Percentiles rank a stretch among this genome's conserved stretches.
These are phyloP conservation scores for Penicillium sp. DNA, from an alignment of 2,329 filamentous ascomycete species.

Conservation along the genomic window DNA sequence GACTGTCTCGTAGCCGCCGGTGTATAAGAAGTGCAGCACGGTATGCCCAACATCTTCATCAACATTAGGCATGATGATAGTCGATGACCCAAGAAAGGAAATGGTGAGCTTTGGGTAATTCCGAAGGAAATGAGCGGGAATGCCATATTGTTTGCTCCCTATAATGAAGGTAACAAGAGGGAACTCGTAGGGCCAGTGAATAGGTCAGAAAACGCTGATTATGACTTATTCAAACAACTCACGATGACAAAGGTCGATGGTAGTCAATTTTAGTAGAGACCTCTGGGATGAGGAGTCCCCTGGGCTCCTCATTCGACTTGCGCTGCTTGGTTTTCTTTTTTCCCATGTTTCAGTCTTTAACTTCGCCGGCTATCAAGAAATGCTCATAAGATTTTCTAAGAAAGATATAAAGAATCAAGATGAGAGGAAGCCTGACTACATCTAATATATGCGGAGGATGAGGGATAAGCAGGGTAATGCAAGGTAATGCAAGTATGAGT, in stretches of 20 bases:
- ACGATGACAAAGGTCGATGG: constrained; percentile 13
- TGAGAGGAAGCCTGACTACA: constrained; percentile 9
- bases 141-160: constrained; percentile 14
- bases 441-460: constrained; percentile 1
- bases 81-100: not conserved
- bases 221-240: constrained; percentile 7
- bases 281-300: constrained; percentile 5
- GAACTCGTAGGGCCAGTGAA: constrained; percentile 9
- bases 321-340: constrained; percentile 13
- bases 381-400: constrained; percentile 3
- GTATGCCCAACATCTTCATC: constrained; percentile 12
- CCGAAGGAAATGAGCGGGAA: constrained; percentile 12
- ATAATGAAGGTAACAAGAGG: constrained; percentile 11
- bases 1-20: constrained; percentile 11
- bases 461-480: constrained; percentile 9
- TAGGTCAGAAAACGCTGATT: constrained; percentile 9
- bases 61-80: constrained; percentile 6
- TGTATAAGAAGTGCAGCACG: constrained; percentile 13
- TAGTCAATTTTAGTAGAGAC: constrained; percentile 14
- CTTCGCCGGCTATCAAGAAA: constrained; percentile 3
- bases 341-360: constrained; percentile 4
- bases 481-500: constrained; percentile 11
- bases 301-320: constrained; percentile 6
- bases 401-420: constrained; percentile 7
- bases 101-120: constrained; percentile 4